Evolutionary conservation across 306 rosid species (phyloP).

Genomic region (Acacia confusa): DNA sequence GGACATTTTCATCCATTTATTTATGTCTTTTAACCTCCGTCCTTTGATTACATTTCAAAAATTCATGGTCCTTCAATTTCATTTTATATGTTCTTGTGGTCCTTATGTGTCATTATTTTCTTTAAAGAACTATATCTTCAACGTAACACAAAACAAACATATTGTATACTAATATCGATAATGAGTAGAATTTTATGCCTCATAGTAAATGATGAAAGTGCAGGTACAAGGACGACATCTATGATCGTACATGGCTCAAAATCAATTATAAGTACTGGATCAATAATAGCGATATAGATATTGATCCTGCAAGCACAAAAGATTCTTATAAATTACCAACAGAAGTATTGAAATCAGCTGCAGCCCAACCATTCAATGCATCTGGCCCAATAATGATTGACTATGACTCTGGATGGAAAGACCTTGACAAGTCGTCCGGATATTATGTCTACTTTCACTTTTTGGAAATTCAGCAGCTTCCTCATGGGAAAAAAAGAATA

Average conservation of each 20-base stretch:
- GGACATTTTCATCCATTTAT: no score
- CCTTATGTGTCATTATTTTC: no score
- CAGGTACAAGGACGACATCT: background rate
- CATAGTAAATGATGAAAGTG: background rate
- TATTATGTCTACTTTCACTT: background rate
- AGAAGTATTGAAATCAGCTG: background rate
- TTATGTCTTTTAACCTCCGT: no score
- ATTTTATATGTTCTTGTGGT: no score
- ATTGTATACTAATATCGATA: no score
- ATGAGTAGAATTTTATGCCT: no score
- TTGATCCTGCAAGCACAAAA: background rate
- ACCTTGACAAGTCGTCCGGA: background rate
- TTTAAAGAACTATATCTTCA: no score
- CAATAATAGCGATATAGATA: background rate
- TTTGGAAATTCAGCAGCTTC: background rate
- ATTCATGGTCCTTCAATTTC: no score
- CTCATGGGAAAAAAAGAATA: background rate
- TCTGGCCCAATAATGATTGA: background rate
- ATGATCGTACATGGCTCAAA: background rate
- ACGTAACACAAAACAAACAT: no score
- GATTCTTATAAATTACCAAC: background rate
- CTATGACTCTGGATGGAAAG: background rate
- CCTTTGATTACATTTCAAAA: no score
- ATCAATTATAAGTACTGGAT: rapidly evolving
- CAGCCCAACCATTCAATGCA: background rate